A percentile compares a stretch with the other conserved stretches of the same genome.
phyloP scores from a whole-genome alignment of 441 rosid genomes.

The Gossypium lobatum region DNA sequence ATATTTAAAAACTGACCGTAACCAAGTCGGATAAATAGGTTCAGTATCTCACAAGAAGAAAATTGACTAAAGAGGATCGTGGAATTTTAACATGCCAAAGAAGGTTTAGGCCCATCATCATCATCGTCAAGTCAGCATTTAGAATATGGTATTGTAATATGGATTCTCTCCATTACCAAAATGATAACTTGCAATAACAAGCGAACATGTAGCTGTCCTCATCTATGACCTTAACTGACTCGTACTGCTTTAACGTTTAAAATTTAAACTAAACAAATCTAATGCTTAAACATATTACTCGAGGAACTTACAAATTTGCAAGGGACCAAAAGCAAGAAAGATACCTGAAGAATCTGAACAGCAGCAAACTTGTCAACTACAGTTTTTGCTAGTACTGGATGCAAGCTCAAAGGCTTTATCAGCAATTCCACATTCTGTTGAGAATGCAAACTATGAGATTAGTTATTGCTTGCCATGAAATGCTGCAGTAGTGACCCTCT shows the following conservation, averaged over 20 bases:
- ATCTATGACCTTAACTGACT: neutral
- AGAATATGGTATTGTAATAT: neutral
- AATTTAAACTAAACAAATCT: neutral
- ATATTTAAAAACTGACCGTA: neutral
- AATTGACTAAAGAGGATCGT: neutral
- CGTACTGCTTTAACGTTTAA: neutral
- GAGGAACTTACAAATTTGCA: conserved; percentile 9
- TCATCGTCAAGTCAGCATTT: neutral
- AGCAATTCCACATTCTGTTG: conserved; percentile 58
- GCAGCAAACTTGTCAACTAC: conserved; percentile 81
- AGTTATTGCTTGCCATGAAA: neutral
- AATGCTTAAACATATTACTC: neutral
- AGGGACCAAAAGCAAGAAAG: conserved; percentile 7
- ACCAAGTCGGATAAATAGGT: neutral
- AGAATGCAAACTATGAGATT: conserved; percentile 15
- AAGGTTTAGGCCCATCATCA: neutral
- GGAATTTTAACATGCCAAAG: neutral
- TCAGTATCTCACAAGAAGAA: neutral
- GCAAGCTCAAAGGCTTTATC: conserved; percentile 50
- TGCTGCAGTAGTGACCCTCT: neutral
- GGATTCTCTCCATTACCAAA: neutral
- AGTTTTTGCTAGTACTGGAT: conserved; percentile 52
- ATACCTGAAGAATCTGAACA: conserved; percentile 85
- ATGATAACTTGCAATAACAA: neutral
- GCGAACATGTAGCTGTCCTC: neutral